A percentile compares a stretch with the other conserved stretches of the same genome.
These are phyloP conservation scores for Beauveria sp. DNA, from an alignment of 2,329 filamentous ascomycete genomes.

Conservation along the genomic window DNA sequence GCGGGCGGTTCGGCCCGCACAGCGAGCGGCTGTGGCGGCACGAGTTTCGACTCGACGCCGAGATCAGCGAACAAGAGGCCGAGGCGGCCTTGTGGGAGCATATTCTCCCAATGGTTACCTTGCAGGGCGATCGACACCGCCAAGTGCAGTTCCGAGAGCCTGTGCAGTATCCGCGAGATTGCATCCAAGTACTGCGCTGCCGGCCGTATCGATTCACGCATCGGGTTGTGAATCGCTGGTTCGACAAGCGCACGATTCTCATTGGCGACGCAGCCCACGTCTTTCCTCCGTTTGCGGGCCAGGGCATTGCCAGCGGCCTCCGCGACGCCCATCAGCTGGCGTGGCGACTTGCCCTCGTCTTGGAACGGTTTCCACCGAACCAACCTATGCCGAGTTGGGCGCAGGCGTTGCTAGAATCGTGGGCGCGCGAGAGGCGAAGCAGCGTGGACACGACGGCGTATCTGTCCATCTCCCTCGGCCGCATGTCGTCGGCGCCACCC, in stretches of 20 bases:
- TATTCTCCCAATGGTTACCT: conserved; percentile 15
- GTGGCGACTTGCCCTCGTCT: conserved; percentile 22
- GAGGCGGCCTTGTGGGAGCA: conserved; percentile 24
- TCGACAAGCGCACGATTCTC: conserved; percentile 30
- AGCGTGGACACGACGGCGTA: conserved; percentile 14
- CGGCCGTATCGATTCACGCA: conserved; percentile 34
- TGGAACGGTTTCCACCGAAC: not conserved
- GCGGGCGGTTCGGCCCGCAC: conserved; percentile 34
- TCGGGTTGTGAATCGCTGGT: conserved; percentile 39
- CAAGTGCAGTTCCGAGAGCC: not conserved
- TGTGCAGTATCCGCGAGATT: conserved; percentile 34
- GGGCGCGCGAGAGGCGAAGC: conserved; percentile 16
- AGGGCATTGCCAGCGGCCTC: conserved; percentile 28
- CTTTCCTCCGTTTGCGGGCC: conserved; percentile 38
- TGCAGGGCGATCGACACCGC: conserved; percentile 4
- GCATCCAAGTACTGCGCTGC: conserved; percentile 37
- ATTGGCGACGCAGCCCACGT: conserved; percentile 44
- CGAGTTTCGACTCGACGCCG: conserved; percentile 23
- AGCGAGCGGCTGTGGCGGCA: conserved; percentile 35
- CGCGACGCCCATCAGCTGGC: conserved; percentile 26
- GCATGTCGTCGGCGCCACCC: not conserved
- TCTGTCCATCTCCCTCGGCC: not conserved
- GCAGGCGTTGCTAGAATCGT: conserved; percentile 9
- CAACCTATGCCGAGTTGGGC: not conserved
- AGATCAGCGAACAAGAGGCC: conserved; percentile 1